Evolutionary conservation across 2,329 filamentous ascomycete species (phyloP).

Genomic region (Aspergillus hiratsukae): DNA sequence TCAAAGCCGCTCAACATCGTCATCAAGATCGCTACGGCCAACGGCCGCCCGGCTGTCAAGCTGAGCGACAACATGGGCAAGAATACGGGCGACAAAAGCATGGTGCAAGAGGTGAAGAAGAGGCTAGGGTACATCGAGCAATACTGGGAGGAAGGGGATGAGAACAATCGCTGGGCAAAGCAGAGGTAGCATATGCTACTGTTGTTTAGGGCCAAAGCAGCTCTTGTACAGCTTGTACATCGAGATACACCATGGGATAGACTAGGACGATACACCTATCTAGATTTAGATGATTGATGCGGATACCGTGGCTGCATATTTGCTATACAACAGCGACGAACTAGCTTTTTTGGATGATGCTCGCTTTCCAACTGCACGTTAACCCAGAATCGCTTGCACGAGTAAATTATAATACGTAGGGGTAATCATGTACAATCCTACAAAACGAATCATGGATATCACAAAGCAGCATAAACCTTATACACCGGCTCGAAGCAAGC

Average conservation of each 20-base stretch:
- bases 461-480: background rate
- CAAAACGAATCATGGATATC: background rate
- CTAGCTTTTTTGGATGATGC: background rate
- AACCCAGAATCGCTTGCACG: background rate
- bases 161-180: slow-evolving; percentile 72
- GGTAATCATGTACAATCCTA: background rate
- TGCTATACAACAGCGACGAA: background rate
- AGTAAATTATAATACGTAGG: background rate
- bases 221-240: background rate
- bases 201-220: background rate
- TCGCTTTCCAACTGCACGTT: background rate
- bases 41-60: slow-evolving; percentile 79
- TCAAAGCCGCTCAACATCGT: slow-evolving; percentile 94
- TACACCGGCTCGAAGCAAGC: background rate
- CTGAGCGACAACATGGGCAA: slow-evolving; percentile 89
- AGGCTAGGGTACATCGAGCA: slow-evolving; percentile 82
- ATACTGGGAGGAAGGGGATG: slow-evolving; percentile 77
- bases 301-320: background rate
- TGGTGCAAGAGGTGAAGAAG: slow-evolving; percentile 77
- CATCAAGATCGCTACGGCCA: slow-evolving; percentile 88
- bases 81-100: slow-evolving; percentile 82
- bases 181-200: background rate
- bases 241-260: background rate
- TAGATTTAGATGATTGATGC: background rate
- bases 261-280: background rate